Conservation (phyloP, 2,329 filamentous ascomycete species). For the Hymenoscyphus infarciens region DNA sequence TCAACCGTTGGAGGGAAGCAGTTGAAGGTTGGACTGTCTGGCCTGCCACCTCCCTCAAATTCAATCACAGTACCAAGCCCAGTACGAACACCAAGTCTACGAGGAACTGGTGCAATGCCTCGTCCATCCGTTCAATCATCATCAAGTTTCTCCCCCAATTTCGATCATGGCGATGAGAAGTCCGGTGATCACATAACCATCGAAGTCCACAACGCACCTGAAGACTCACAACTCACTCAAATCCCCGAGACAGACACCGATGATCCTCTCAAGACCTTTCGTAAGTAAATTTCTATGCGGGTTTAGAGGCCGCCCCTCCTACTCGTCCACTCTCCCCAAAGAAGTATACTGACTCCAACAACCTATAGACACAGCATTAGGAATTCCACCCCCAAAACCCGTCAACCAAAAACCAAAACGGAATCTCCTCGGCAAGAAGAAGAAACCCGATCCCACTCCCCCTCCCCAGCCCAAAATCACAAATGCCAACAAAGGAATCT, state of each 20-base stretch:
- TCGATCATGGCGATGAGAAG: constrained; percentile 1
- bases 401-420: constrained; percentile 12
- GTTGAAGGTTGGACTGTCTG: background rate
- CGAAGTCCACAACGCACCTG: background rate
- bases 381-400: constrained; percentile 34
- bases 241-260: background rate
- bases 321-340: too few species aligned
- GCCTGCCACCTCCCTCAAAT: background rate
- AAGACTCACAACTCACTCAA: background rate
- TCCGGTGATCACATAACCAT: background rate
- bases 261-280: background rate
- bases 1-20: background rate
- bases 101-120: background rate
- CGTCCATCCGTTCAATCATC: background rate
- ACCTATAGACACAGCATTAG: constrained; percentile 34
- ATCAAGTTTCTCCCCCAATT: constrained; percentile 3
- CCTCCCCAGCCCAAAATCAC: constrained; percentile 31
- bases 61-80: background rate
- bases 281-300: background rate
- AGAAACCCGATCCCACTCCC: background rate
- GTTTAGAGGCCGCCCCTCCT: too few species aligned
- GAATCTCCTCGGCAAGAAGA: constrained; percentile 2
- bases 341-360: too few species aligned
- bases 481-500: constrained; percentile 38
- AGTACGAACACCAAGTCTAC: background rate